Evolutionary conservation across 345 rosid genomes (phyloP).

Genomic region (Populus davidiana): DNA sequence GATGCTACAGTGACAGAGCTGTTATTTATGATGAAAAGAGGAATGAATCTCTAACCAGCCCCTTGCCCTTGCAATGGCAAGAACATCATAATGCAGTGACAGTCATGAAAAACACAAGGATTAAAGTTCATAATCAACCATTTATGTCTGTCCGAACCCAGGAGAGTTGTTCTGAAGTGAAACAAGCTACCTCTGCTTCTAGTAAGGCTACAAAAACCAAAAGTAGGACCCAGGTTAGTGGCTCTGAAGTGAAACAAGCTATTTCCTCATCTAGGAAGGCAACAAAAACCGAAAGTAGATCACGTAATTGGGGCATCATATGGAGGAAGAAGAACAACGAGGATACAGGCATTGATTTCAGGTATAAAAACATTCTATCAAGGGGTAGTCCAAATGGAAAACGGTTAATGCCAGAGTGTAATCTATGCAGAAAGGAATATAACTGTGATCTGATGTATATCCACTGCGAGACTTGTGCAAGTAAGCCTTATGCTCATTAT

Average conservation of each 20-base stretch:
- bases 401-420: slow-evolving; percentile 47
- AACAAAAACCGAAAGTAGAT: slow-evolving; percentile 44
- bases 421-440: slow-evolving; percentile 57
- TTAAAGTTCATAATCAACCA: slow-evolving; percentile 44
- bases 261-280: slow-evolving; percentile 39
- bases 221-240: slow-evolving; percentile 32
- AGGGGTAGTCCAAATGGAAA: slow-evolving; percentile 34
- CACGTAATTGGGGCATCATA: slow-evolving; percentile 77
- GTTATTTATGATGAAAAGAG: slow-evolving; percentile 32
- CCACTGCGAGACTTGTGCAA: slow-evolving; percentile 68
- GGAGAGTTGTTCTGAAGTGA: slow-evolving; percentile 37
- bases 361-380: slow-evolving; percentile 55
- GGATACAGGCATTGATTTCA: slow-evolving; percentile 67
- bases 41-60: slow-evolving; percentile 51
- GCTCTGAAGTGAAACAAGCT: slow-evolving; percentile 37
- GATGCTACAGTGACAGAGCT: slow-evolving; percentile 56
- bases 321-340: slow-evolving; percentile 73
- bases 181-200: slow-evolving; percentile 42
- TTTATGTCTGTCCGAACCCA: slow-evolving; percentile 32
- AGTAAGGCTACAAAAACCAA: slow-evolving; percentile 35
- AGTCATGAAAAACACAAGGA: slow-evolving; percentile 32
- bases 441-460: slow-evolving; percentile 61
- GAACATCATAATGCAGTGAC: slow-evolving; percentile 37
- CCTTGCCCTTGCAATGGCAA: slow-evolving; percentile 39
- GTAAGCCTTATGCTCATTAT: slow-evolving; percentile 47